phyloP scores from a whole-genome alignment of 805 yeast genomes.

The Lachancea sp. region DNA sequence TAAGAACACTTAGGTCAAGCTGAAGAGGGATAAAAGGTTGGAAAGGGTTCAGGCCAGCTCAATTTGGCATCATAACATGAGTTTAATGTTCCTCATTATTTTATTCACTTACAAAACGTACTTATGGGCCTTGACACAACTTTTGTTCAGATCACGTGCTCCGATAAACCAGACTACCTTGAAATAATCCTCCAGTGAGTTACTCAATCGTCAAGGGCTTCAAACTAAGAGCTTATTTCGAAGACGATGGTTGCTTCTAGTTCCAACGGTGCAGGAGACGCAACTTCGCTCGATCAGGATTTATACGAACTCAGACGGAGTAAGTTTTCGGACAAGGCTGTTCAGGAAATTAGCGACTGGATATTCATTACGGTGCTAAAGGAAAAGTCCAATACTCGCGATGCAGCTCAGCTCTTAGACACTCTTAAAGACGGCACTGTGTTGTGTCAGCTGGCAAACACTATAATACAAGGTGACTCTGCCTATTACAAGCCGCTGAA shows the following conservation, averaged over 20 bases:
- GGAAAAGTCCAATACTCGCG: constrained; percentile 16
- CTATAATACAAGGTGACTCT: constrained; percentile 36
- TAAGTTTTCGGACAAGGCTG: constrained; percentile 42
- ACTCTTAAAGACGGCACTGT: constrained; percentile 55
- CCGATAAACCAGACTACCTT: too few relatives aligned
- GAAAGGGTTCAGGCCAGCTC: too few relatives aligned
- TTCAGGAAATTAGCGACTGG: constrained; percentile 49
- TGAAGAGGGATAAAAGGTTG: too few relatives aligned
- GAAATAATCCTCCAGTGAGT: too few relatives aligned
- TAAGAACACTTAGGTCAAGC: too few relatives aligned
- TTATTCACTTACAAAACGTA: too few relatives aligned
- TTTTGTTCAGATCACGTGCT: too few relatives aligned
- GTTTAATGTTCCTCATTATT: too few relatives aligned
- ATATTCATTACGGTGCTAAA: constrained; percentile 37
- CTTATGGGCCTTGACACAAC: too few relatives aligned
- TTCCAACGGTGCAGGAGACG: constrained; percentile 29
- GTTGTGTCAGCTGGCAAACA: constrained; percentile 38
- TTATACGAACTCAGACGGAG: constrained; percentile 42
- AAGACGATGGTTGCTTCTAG: not conserved
- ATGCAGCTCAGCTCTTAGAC: constrained; percentile 43
- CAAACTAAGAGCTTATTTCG: too few relatives aligned
- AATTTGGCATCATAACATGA: too few relatives aligned
- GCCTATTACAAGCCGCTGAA: constrained; percentile 32
- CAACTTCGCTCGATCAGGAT: constrained; percentile 61
- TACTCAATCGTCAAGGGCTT: too few relatives aligned